These are phyloP conservation scores for Solanum paucissectum DNA, from an alignment of 257 asterid species.

Conservation along the genomic window DNA sequence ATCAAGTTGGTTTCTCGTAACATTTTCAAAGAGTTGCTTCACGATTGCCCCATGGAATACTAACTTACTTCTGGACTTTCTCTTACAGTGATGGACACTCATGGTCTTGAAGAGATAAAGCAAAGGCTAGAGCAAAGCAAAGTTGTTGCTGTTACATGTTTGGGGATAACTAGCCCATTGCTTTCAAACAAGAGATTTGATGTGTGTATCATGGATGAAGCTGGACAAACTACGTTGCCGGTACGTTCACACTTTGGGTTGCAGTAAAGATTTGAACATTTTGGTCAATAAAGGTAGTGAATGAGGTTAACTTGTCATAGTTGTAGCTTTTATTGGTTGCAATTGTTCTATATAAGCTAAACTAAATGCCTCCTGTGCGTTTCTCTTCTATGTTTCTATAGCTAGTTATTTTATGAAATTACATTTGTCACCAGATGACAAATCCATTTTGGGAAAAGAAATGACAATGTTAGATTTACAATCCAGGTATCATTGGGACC, in stretches of 20 bases:
- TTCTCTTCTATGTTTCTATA: neutral
- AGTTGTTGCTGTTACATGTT: constrained; percentile 91
- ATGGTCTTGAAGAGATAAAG: constrained; percentile 49
- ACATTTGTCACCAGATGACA: neutral
- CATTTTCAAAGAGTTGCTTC: neutral
- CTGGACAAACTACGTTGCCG: constrained; percentile 95
- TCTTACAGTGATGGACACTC: constrained; percentile 45
- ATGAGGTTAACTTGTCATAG: neutral
- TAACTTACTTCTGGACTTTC: constrained; percentile 8
- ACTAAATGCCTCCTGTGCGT: neutral
- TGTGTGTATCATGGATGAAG: constrained; percentile 98
- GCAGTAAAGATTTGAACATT: neutral
- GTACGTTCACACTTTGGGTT: constrained; percentile 20
- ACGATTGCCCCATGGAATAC: neutral
- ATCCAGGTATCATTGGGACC: constrained; percentile 91
- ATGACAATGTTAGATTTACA: constrained; percentile 1
- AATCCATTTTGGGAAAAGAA: neutral
- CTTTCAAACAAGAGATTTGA: constrained; percentile 80
- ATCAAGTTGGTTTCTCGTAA: constrained; percentile 40
- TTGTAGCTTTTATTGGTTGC: neutral
- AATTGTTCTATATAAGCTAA: neutral
- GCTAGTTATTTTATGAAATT: neutral
- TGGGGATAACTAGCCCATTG: constrained; percentile 85
- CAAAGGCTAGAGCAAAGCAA: constrained; percentile 52
- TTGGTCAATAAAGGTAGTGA: neutral